phyloP scores from a whole-genome alignment of 179 eudicot species.

The Beta macrorhiza region DNA sequence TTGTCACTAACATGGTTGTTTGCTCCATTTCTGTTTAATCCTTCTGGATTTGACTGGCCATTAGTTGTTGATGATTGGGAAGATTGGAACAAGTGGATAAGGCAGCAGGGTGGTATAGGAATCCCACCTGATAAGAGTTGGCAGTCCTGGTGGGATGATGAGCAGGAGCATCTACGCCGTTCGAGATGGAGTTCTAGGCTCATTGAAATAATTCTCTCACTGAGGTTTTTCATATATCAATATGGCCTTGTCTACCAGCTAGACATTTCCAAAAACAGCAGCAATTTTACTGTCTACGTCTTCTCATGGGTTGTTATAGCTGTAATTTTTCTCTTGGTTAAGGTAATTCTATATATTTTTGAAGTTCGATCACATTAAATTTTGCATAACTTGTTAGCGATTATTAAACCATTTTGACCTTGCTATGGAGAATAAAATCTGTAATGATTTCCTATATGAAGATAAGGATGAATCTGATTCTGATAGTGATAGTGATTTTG shows the following conservation, averaged over 20 bases:
- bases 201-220: conserved; percentile 64
- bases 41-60: conserved; percentile 90
- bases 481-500: neutral
- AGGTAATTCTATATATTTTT: conserved; percentile 44
- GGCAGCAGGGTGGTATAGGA: conserved; percentile 89
- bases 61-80: conserved; percentile 91
- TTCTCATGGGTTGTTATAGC: conserved; percentile 90
- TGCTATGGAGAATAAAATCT: neutral
- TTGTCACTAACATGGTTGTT: conserved; percentile 87
- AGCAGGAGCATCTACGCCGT: conserved; percentile 69
- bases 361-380: neutral
- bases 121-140: conserved; percentile 91
- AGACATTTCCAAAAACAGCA: conserved; percentile 71
- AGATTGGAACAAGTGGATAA: conserved; percentile 94
- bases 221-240: conserved; percentile 86
- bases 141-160: conserved; percentile 99
- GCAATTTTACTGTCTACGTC: conserved; percentile 70
- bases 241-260: conserved; percentile 97
- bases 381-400: neutral
- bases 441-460: no score
- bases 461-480: neutral
- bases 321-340: conserved; percentile 64
- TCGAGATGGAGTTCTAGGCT: conserved; percentile 59
- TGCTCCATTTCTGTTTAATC: conserved; percentile 94
- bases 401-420: neutral